phyloP scores from a whole-genome alignment of 345 rosid genomes.

The Corchorus capsularis region DNA sequence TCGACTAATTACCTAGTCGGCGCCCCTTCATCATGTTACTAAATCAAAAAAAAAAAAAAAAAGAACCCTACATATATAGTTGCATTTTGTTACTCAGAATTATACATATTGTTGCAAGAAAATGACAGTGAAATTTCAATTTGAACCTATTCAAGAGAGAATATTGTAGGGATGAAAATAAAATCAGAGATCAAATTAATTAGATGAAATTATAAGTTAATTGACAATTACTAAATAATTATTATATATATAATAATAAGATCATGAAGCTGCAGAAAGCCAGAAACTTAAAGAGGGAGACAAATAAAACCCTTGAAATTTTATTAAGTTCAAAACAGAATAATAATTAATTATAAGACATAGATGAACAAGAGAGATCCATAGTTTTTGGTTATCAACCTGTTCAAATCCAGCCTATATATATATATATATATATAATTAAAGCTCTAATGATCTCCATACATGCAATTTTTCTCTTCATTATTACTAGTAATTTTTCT shows the following conservation, averaged over 20 bases:
- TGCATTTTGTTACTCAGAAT: too few species aligned
- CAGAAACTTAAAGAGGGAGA: too few species aligned
- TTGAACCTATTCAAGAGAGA: not conserved
- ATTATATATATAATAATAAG: too few species aligned
- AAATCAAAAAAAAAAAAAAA: not conserved
- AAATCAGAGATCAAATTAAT: too few species aligned
- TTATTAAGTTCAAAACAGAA: slow-evolving; percentile 18
- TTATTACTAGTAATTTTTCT: slow-evolving; percentile 1
- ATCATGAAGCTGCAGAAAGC: too few species aligned
- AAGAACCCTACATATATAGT: too few species aligned
- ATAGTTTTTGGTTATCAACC: slow-evolving; percentile 23
- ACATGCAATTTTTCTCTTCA: not conserved
- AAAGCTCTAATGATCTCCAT: slow-evolving; percentile 13
- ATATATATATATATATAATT: too few species aligned
- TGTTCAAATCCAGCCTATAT: slow-evolving; percentile 24
- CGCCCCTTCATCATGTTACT: not conserved
- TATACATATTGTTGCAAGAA: not conserved
- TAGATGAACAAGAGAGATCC: slow-evolving; percentile 32
- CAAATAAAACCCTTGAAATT: not conserved
- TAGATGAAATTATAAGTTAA: too few species aligned
- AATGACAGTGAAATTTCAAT: not conserved
- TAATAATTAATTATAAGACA: not conserved
- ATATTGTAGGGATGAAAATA: too few species aligned
- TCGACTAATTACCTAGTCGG: not conserved
- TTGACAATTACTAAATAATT: too few species aligned